These are phyloP conservation scores for Chlamydomonas eustigma DNA, from an alignment of 139 green algal species.

Conservation along the genomic window DNA sequence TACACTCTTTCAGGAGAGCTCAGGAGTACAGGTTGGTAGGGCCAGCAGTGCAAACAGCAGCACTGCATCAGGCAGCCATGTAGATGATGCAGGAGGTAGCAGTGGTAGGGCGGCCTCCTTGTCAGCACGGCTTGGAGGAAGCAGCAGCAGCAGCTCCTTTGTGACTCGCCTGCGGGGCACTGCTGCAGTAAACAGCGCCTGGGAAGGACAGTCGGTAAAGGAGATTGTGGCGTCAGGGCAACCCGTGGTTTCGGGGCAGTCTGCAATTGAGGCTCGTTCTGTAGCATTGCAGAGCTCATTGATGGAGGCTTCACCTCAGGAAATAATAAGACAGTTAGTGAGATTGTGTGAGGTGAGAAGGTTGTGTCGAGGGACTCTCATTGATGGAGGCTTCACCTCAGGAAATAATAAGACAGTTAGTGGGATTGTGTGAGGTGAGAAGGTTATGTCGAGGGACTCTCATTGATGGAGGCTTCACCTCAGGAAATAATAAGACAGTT, in stretches of 20 bases:
- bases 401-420: not conserved
- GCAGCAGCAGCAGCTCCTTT: constrained; percentile 15
- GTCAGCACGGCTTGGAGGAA: not conserved
- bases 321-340: not conserved
- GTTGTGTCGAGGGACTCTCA: not conserved
- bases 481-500: not conserved
- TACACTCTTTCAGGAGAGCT: too few species aligned
- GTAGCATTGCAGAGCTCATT: not conserved
- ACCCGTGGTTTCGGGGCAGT: not conserved
- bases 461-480: not conserved
- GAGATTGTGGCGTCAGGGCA: not conserved
- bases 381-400: not conserved
- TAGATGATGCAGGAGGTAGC: too few species aligned
- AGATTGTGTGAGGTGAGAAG: not conserved
- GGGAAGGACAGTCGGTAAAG: constrained; percentile 6
- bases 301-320: not conserved
- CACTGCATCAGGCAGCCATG: too few species aligned
- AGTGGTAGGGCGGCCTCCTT: not conserved
- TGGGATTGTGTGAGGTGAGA: not conserved
- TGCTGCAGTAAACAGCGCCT: constrained; percentile 22
- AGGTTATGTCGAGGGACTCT: not conserved
- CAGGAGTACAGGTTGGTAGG: too few species aligned
- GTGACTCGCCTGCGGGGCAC: constrained; percentile 26
- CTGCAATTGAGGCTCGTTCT: not conserved
- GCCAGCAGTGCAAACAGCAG: too few species aligned